Conservation (phyloP, 495 filamentous ascomycete species). For the Aspergillus kassunensis region DNA sequence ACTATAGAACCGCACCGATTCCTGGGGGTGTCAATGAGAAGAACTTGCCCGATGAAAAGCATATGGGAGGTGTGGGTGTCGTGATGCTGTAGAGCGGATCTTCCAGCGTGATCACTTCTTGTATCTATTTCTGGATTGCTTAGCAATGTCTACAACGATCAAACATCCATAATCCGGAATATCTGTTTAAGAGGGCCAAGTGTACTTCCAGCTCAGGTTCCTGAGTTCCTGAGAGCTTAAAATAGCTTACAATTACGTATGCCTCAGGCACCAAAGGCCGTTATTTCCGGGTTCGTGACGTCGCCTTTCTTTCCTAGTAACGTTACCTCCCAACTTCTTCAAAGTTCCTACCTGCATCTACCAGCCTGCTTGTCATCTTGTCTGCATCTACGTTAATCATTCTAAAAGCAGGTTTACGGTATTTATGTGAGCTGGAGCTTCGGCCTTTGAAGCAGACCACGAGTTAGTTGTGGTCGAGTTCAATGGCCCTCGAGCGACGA, state of each 20-base stretch:
- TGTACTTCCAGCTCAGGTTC: not conserved
- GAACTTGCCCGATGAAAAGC: slow-evolving; percentile 67
- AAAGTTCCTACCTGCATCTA: not conserved
- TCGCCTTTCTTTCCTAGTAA: slow-evolving; percentile 3
- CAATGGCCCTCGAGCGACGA: not conserved
- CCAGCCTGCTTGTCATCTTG: not conserved
- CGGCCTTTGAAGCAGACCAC: not conserved
- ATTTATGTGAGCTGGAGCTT: not conserved
- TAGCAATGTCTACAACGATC: not conserved
- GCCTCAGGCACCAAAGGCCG: slow-evolving; percentile 19
- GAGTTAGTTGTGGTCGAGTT: not conserved
- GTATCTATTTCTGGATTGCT: not conserved
- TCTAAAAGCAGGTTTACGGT: not conserved
- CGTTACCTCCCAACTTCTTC: slow-evolving; percentile 5
- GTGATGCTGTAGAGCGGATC: slow-evolving; percentile 62
- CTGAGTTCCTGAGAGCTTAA: not conserved
- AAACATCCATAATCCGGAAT: too few species aligned
- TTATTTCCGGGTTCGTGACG: slow-evolving; percentile 16
- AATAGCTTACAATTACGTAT: not conserved
- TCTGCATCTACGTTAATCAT: not conserved
- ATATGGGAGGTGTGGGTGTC: slow-evolving; percentile 82
- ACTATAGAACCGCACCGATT: slow-evolving; percentile 81
- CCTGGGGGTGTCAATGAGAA: slow-evolving; percentile 75
- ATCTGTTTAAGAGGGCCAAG: not conserved
- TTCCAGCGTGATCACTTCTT: not conserved